Base-by-base conservation (phyloP, 176 grass and related monocot genomes). In the Coix lacrymajobi region DNA sequence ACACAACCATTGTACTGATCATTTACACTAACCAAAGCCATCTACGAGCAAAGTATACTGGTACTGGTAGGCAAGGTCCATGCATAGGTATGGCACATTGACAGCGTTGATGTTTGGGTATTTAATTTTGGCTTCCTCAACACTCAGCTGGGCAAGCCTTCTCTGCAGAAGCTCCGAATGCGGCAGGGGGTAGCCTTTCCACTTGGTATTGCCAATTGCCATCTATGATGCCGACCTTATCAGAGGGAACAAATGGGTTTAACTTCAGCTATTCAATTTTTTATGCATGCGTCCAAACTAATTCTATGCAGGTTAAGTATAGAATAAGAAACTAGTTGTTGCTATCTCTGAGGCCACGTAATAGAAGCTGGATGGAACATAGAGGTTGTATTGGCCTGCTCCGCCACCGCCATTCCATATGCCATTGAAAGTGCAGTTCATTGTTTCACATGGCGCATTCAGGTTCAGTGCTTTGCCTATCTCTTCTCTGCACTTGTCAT, bases 1-100 rank as follows among this genome's bases (percentile, higher is more conserved):
- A n/a, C n/a, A 22, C 2, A 54, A 54, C 19, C 19, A 22, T 51
- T 20, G 6, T 7, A 51, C 8, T 60, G n/a, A n/a, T n/a, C 56
- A 26, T 60, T 26, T 60, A 26, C 5, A 62, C 60, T 30, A 29
- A 91, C 92, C 77, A 13, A 92, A 89, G 9, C 87, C 92, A 37
- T 89, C 79, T 5, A 87, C 89, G 2, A 94, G 89, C 26, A 95
- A 64, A 11, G 78, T 39, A 69, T 92, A 92, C 29, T 85, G n/a
- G n/a, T n/a, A n/a, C n/a, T n/a, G 84, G 31, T 92, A 88, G 8
- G 81, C 24, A 31, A 94, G 79, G 62, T 91, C 86, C 86, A 94
- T 89, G 71, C 86, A 89, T 7, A 89, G 4, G 79, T 86, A 94
- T 7, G 92, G 79, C n/a, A 48, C 39, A 11, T 82, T 51, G 5